These are phyloP conservation scores for Mycena rebaudengoi DNA, from an alignment of 768 basidiomycete genomes.

Conservation along the genomic window DNA sequence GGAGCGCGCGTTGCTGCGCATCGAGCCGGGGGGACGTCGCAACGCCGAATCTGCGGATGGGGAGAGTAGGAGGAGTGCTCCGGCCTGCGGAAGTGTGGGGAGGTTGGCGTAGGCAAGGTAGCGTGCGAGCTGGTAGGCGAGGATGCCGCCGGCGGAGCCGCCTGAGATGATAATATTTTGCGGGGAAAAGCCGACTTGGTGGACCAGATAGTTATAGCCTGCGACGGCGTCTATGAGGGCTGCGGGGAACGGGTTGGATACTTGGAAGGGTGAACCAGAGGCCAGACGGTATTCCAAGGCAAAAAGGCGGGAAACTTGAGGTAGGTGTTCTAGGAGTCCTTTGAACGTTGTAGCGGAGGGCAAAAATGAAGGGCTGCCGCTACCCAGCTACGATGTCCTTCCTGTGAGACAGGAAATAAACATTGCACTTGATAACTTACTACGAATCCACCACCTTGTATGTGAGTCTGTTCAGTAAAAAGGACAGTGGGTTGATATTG, in stretches of 20 bases:
- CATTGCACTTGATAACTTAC: too few relatives aligned
- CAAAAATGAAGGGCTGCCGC: slow-evolving; percentile 17
- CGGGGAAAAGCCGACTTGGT: slow-evolving; percentile 49
- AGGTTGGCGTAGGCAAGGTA: slow-evolving; percentile 35
- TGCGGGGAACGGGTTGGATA: slow-evolving; percentile 57
- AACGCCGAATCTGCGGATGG: slow-evolving; percentile 32
- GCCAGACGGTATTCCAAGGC: slow-evolving; percentile 60
- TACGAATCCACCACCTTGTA: slow-evolving; percentile 16
- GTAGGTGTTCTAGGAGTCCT: slow-evolving; percentile 24
- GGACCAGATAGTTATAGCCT: slow-evolving; percentile 59
- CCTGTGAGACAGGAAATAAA: not conserved
- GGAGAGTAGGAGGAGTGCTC: slow-evolving; percentile 45
- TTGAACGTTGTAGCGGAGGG: slow-evolving; percentile 3
- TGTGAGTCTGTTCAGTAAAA: slow-evolving; percentile 1
- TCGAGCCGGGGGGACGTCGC: slow-evolving; percentile 5
- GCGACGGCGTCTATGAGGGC: slow-evolving; percentile 61
- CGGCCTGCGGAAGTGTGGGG: slow-evolving; percentile 28
- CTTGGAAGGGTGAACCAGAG: slow-evolving; percentile 33
- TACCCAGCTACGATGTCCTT: slow-evolving; percentile 27
- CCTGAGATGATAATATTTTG: slow-evolving; percentile 55
- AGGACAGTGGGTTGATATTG: slow-evolving; percentile 29
- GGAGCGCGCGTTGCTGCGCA: slow-evolving; percentile 11
- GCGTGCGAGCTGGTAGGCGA: slow-evolving; percentile 49
- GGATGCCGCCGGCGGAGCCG: slow-evolving; percentile 64
- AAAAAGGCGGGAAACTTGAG: slow-evolving; percentile 35